phyloP scores from a whole-genome alignment of 2,329 filamentous ascomycete genomes.

The Alternaria consortialis region DNA sequence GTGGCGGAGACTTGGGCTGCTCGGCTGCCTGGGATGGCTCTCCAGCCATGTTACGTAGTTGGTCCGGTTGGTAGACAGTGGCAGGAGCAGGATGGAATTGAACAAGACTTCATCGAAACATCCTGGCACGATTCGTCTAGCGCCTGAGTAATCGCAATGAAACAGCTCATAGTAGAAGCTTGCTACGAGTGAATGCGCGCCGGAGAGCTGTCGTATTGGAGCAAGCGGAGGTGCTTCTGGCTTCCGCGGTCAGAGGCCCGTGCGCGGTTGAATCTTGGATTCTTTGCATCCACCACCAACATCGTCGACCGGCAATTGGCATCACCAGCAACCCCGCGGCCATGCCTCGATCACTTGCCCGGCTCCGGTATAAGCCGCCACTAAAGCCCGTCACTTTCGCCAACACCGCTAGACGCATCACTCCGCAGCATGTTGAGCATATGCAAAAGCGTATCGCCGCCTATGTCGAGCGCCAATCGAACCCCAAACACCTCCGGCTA shows the following conservation, averaged over 20 bases:
- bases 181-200: slow-evolving; percentile 11
- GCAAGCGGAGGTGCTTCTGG: slow-evolving; percentile 20
- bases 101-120: slow-evolving; percentile 13
- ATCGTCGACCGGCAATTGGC: slow-evolving; percentile 11
- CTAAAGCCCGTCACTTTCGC: slow-evolving; percentile 28
- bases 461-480: slow-evolving; percentile 39
- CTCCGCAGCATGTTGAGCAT: slow-evolving; percentile 9
- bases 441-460: slow-evolving; percentile 18
- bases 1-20: slow-evolving; percentile 28
- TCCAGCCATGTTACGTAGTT: slow-evolving; percentile 38
- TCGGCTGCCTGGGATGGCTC: slow-evolving; percentile 20
- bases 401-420: slow-evolving; percentile 10
- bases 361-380: slow-evolving; percentile 36
- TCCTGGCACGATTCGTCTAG: neutral
- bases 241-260: slow-evolving; percentile 19
- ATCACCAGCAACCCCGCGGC: slow-evolving; percentile 19
- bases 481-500: slow-evolving; percentile 33
- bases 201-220: slow-evolving; percentile 29
- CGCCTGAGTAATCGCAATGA: slow-evolving; percentile 11
- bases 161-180: slow-evolving; percentile 25
- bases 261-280: slow-evolving; percentile 17
- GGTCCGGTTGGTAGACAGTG: slow-evolving; percentile 1
- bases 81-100: neutral
- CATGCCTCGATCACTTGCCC: slow-evolving; percentile 44
- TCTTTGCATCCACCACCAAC: slow-evolving; percentile 17